Base-by-base conservation (phyloP, 1,284 basidiomycete species). In the Somion occarium region DNA sequence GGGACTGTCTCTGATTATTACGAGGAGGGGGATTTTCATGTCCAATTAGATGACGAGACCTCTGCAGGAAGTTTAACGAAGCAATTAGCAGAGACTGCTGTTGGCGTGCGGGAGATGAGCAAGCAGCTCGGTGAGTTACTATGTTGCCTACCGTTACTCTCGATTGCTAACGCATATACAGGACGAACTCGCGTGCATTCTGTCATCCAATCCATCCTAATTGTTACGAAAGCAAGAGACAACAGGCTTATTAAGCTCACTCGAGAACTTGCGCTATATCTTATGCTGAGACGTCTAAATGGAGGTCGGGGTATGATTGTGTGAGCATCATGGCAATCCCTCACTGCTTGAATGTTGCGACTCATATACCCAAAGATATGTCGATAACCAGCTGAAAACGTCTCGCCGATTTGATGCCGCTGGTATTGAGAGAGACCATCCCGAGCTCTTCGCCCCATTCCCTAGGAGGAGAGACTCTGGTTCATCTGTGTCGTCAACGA, bases 171-270 rank as follows among this genome's bases (percentile, higher is more conserved):
- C 42, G 26, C 42, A 47, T 50, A 51, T 27, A 24, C 63, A 93
- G 94, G 94, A 49, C 89, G 95, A 49, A 94, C 95, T 3, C 82
- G 93, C 39, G 93, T 99, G 54, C 86, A 87, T 53, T 90, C 91
- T 3, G 88, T 90, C 62, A 93, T 98, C 54, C 91, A 98, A 67
- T 92, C 83, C 55, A 81, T 99, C 53, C 80, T 99, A 56, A 95
- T 99, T 66, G 91, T 99, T 62, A 99, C 97, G 51, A 99, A 99
- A 71, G 97, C 97, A 26, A 79, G 96, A 50, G 97, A 99, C 74
- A 99, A 99, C 67, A 80, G 93, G 39, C 83, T 99, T 44, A 98
- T 99, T 75, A 88, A 88, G 64, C 80, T 98, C 44, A 99, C 97
- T 0, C 83, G 94, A 45, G 88, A 99, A 65, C 80, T 99, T 23